Conservation (phyloP, 768 basidiomycete genomes). For the Kwoniella sp. region DNA sequence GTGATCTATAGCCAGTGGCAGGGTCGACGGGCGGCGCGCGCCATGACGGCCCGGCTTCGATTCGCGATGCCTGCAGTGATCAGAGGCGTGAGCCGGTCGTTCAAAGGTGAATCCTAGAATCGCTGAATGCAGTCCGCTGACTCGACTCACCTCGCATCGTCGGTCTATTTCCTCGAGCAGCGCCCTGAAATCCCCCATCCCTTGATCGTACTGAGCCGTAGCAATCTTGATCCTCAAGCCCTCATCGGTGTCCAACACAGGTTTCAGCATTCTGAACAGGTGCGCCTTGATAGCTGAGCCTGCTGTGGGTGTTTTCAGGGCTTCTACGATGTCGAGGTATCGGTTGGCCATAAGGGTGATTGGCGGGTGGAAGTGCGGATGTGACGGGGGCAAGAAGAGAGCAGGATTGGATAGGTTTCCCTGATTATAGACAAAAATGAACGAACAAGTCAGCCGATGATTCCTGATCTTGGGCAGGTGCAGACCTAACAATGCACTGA, state of each 20-base stretch:
- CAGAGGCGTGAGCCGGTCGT: constrained; percentile 1
- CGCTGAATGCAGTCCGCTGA: too few relatives aligned
- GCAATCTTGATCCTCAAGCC: constrained; percentile 75
- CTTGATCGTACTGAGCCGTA: constrained; percentile 17
- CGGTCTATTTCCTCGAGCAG: constrained; percentile 66
- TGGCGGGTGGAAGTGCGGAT: constrained; percentile 50
- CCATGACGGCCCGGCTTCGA: constrained; percentile 33
- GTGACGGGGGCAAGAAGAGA: constrained; percentile 60
- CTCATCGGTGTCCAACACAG: constrained; percentile 66
- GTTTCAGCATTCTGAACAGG: constrained; percentile 86
- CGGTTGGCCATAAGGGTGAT: constrained; percentile 71
- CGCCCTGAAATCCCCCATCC: constrained; percentile 61
- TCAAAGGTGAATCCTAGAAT: not conserved
- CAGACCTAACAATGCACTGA: too few relatives aligned
- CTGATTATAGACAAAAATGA: constrained; percentile 57
- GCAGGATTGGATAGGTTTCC: constrained; percentile 92
- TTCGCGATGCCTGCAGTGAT: constrained; percentile 17
- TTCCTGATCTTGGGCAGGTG: not conserved
- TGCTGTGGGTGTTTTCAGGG: constrained; percentile 70
- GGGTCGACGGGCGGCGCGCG: constrained; percentile 62
- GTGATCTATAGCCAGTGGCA: constrained; percentile 61
- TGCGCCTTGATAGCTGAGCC: constrained; percentile 84
- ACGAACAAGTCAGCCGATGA: not conserved
- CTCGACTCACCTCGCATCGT: constrained; percentile 63
- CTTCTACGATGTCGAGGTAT: constrained; percentile 77